Evolutionary conservation across 2,329 filamentous ascomycete genomes (phyloP).

Genomic region (Venturia carpophila): DNA sequence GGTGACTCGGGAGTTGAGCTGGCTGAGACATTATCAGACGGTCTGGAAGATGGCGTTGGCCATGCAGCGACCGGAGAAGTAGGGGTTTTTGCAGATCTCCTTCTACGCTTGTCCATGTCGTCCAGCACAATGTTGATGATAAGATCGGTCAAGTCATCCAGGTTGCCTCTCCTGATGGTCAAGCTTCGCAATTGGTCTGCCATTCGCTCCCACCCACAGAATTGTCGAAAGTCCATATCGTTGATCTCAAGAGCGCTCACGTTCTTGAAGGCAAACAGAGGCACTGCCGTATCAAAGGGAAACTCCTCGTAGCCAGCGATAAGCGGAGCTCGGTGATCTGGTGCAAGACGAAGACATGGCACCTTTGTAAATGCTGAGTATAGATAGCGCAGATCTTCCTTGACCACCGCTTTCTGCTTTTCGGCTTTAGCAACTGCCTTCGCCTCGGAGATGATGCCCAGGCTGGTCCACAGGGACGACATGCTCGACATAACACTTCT

Average conservation of each 20-base stretch:
- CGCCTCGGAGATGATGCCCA: constrained; percentile 61
- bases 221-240: constrained; percentile 92
- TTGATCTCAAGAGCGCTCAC: constrained; percentile 87
- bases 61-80: constrained; percentile 69
- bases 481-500: constrained; percentile 96
- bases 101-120: constrained; percentile 86
- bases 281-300: constrained; percentile 93
- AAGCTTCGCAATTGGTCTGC: constrained; percentile 87
- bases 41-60: constrained; percentile 51
- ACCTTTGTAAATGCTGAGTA: constrained; percentile 99
- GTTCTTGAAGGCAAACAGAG: constrained; percentile 96
- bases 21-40: constrained; percentile 60
- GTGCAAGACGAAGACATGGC: constrained; percentile 77
- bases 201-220: constrained; percentile 92
- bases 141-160: constrained; percentile 86
- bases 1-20: constrained; percentile 60
- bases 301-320: constrained; percentile 96
- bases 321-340: constrained; percentile 84
- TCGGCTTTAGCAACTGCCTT: constrained; percentile 76
- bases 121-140: constrained; percentile 90
- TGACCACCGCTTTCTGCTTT: constrained; percentile 76
- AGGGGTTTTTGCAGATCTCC: constrained; percentile 79
- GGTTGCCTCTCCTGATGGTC: constrained; percentile 74
- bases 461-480: constrained; percentile 83
- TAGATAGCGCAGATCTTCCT: constrained; percentile 86